Evolutionary conservation across 2,329 filamentous ascomycete genomes (phyloP), one percentile per base, ranked within the genome.

Genomic region (Talaromyces sp.): DNA sequence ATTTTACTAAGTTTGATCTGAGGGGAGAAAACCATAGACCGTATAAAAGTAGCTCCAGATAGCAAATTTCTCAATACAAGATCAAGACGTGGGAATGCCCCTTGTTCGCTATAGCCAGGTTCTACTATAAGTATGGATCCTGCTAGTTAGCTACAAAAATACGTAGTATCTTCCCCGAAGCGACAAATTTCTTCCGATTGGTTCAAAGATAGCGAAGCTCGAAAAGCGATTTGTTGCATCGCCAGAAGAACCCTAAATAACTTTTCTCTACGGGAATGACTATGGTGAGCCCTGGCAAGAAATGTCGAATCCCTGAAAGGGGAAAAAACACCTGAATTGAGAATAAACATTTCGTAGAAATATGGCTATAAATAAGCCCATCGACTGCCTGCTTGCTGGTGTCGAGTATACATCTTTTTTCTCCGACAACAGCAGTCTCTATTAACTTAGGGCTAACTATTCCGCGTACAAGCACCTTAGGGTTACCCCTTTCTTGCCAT

Each of bases 321-420:
- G 5, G 7, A 29, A 29, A 51, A 8, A 8, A n/a, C 47, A 4
- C 3, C 8, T 13, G 4, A n/a, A 8, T 10, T 10, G 22, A 15
- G 5, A 3, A 45, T 45, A 2, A 6, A 49, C 2, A 7, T 27
- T 5, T 29, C 3, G 25, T 51, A n/a, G 13, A 27, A 10, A n/a
- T n/a, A 51, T 51, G 19, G 1, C 13, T 61, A 61, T 60, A 60
- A 60, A 60, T 60, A 61, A 5, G 56, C 13, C 29, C 58, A 61
- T 61, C 25, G 43, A 22, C 27, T 22, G 19, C 43, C 3, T 25
- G 27, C 17, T 36, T 11, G 22, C 31, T 13, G 10, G 5, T 22
- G 6, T 60, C 15, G 43, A 60, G 43, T 11, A 61, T 22, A 45
- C 13, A 27, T 1, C 7, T 8, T 29, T 29, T 17, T 49, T 15